Conservation (phyloP, 805 yeast genomes). For the Candida methanosorbosa region DNA sequence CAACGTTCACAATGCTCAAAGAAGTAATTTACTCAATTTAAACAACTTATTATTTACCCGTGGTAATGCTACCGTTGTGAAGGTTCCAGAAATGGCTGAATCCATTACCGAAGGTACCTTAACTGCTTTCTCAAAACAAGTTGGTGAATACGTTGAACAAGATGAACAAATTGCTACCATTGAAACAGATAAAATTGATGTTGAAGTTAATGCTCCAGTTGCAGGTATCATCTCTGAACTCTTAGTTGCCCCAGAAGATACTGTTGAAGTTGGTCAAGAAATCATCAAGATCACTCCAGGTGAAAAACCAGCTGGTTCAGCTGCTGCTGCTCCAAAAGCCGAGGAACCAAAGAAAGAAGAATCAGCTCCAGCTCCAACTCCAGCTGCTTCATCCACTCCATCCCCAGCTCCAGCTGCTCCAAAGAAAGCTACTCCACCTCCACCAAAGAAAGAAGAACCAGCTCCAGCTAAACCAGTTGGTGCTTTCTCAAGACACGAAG, state of each 20-base stretch:
- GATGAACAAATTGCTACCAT: conserved; percentile 95
- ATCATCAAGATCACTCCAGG: conserved; percentile 79
- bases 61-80: conserved; percentile 41
- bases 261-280: conserved; percentile 94
- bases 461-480: conserved; percentile 26
- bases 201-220: conserved; percentile 91
- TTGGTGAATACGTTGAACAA: conserved; percentile 79
- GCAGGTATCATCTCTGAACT: conserved; percentile 84
- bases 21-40: no score
- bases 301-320: conserved; percentile 54
- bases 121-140: conserved; percentile 53
- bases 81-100: conserved; percentile 98
- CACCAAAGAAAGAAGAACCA: conserved; percentile 14
- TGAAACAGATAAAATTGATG: conserved; percentile 97
- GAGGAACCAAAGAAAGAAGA: conserved; percentile 13
- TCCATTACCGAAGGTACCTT: conserved; percentile 96
- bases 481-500: conserved; percentile 74
- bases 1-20: conserved; percentile 1
- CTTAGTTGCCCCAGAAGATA: conserved; percentile 78
- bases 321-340: conserved; percentile 27
- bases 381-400: conserved; percentile 14
- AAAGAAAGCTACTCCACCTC: conserved; percentile 24
- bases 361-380: conserved; percentile 20
- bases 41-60: conserved; percentile 16
- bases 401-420: conserved; percentile 22